Evolutionary conservation across 1,284 basidiomycete species (phyloP), one percentile per base, ranked within the genome.

Genomic region (Xerocomus minutiporus): DNA sequence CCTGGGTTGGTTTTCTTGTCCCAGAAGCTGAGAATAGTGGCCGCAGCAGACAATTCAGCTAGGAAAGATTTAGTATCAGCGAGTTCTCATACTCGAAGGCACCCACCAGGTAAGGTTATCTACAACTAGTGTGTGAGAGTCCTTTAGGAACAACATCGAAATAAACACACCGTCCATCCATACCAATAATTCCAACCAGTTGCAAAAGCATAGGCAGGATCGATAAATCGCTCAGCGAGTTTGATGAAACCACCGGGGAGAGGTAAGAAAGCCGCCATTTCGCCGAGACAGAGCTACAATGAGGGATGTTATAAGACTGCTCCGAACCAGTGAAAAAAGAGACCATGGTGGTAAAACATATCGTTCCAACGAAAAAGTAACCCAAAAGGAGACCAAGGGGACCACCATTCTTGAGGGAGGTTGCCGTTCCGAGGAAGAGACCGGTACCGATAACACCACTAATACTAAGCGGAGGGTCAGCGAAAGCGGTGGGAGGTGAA

Each of bases 151-250:
- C n/a, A n/a, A 49, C 1, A 20, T 1, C 8, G 17, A 28, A n/a
- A 4, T 2, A 78, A 71, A 55, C 81, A 61, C 46, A 80, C 74
- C 9, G 68, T 64, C 75, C 81, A 83, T 62, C 79, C 81, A 65
- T 82, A 83, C 75, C 77, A 81, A 63, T 84, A 84, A 59, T 84
- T 83, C 81, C 83, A 87, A 11, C 83, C 83, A 75, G 81, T 77
- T 35, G 83, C 77, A 65, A 86, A 86, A 0, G 81, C 80, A 50
- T 86, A 75, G 4, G 84, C 81, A 3, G 82, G 81, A 62, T 88
- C 80, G 40, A 88, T 78, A 59, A 86, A 88, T 20, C 86, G 81
- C 51, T 80, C 78, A 4, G 84, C 82, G 34, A 88, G 74, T 56
- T 75, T 79, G 61, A 88, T 83, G 66, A 86, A 86, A 48, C 85